These are phyloP conservation scores for Scytalidium sp. DNA, from an alignment of 2,329 filamentous ascomycete genomes.

Conservation along the genomic window DNA sequence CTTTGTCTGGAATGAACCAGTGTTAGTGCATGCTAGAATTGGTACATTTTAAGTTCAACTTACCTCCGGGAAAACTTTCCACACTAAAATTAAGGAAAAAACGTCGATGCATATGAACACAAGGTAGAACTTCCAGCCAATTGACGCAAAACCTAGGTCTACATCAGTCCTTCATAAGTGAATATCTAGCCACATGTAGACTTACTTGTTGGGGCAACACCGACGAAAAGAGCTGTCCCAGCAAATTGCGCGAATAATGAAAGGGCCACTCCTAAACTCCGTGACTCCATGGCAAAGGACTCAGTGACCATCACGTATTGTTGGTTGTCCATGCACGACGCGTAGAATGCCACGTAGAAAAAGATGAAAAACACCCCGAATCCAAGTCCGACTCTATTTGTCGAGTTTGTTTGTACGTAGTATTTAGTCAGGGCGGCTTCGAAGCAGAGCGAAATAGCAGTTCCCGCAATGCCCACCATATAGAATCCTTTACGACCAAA, in stretches of 20 bases:
- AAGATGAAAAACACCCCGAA: slow-evolving; percentile 11
- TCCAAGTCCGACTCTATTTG: slow-evolving; percentile 7
- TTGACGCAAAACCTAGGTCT: slow-evolving; percentile 1
- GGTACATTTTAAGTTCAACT: not conserved
- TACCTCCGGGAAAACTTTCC: not conserved
- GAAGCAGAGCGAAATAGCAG: not conserved
- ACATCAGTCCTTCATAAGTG: slow-evolving; percentile 20
- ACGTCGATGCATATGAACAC: not conserved
- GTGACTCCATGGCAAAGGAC: not conserved
- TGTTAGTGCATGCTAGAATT: not conserved
- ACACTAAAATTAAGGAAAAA: not conserved
- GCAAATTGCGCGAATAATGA: not conserved
- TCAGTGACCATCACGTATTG: not conserved
- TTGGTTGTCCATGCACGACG: slow-evolving; percentile 1
- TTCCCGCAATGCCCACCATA: not conserved
- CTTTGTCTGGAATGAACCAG: not conserved
- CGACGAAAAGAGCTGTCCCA: slow-evolving; percentile 22
- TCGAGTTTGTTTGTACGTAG: slow-evolving; percentile 1
- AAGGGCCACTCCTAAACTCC: not conserved
- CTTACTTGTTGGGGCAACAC: slow-evolving; percentile 27
- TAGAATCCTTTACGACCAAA: not conserved
- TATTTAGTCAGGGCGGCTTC: slow-evolving; percentile 6
- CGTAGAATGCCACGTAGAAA: slow-evolving; percentile 9
- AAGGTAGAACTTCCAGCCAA: slow-evolving; percentile 12
- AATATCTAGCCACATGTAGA: slow-evolving; percentile 26